Evolutionary conservation across 441 rosid species (phyloP), one percentile per base, ranked within the genome.

Genomic region (Cnidoscolus chayamansa): DNA sequence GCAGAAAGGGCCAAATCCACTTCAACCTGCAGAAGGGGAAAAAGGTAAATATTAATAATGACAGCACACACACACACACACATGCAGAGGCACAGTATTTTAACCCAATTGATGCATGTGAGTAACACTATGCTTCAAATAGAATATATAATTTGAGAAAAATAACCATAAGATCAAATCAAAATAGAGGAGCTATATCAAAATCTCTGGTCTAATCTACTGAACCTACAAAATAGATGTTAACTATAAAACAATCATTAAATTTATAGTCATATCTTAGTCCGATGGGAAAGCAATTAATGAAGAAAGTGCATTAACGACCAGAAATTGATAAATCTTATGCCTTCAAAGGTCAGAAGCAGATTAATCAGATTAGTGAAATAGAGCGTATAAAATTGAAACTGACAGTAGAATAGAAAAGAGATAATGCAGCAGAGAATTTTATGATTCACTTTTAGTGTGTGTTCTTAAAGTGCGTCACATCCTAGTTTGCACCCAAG

Each of bases 1-100:
- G 98, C 99, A 67, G 98, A 93, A 77, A 91, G 89, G 79, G 95
- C 93, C 80, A 93, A 83, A 83, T 91, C 97, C 75, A 93, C 98
- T 84, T 95, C 99, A 63, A 93, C 98, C 99, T 95, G 80, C 58
- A 59, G 73, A 13, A 45, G 61, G 61, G 32, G 19, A 68, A 73
- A 63, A 51, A 31, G 48, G n/a, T 74, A 61, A 67, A 7, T 31
- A 47, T 3, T 13, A 70, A 47, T 19, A 48, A 49, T 19, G 48
- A 32, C 50, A 17, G 17, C 3, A 49, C 10, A 2, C 4, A 25
- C 25, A 25, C 25, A 25, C 4, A 35, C 4, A 35, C 4, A 35
- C 4, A 35, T 35, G 2, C 2, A 35, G 4, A 35, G 4, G 7
- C 7, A 40, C 45, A 40, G 7, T 40, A 55, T 25, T 53, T 63